Evolutionary conservation across 495 filamentous ascomycete species (phyloP), one percentile per base, ranked within the genome.

Genomic region (Acidomyces sp.): DNA sequence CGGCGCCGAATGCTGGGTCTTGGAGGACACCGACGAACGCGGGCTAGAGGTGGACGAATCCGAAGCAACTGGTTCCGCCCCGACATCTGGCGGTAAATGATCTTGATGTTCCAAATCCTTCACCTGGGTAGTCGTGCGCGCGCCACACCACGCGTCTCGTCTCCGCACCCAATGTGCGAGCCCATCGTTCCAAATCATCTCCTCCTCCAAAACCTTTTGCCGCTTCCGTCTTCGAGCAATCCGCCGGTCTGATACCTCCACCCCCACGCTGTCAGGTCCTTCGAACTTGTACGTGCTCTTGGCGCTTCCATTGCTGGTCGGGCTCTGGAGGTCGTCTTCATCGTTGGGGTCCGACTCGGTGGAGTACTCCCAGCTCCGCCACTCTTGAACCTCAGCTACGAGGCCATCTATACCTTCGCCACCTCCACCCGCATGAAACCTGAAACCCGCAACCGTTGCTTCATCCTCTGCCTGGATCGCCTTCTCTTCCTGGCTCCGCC

Each of bases 101-200:
- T 37, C 15, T 4, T 13, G 39, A 3, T 38, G 34, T 19, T 47
- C 19, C 2, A 47, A 4, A 12, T 11, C 16, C 18, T 27, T 18
- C 36, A 47, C 44, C 21, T 47, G 37, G 30, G 24, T 19, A 3
- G 41, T 6, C 3, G 18, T 46, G 10, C 25, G 50, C 16, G 86
- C 90, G n/a, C 80, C 78, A 9, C 85, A 81, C 90, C 90, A 97
- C 12, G 74, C 78, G 62, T 95, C 74, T 28, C 90, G 71, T 36
- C 83, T 65, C 24, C 72, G 72, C 32, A 75, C 66, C 63, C 80
- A 97, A 48, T 75, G 77, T 32, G 74, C 67, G 28, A 97, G 55
- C 0, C 90, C 90, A 16, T 73, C 64, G 46, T 95, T 96, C 82
- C 82, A 92, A 13, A 59, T 55, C 69, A 82, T 74, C 55, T 96